These are phyloP conservation scores for Eucalyptus pauciflora DNA, from an alignment of 345 rosid genomes.

Conservation along the genomic window DNA sequence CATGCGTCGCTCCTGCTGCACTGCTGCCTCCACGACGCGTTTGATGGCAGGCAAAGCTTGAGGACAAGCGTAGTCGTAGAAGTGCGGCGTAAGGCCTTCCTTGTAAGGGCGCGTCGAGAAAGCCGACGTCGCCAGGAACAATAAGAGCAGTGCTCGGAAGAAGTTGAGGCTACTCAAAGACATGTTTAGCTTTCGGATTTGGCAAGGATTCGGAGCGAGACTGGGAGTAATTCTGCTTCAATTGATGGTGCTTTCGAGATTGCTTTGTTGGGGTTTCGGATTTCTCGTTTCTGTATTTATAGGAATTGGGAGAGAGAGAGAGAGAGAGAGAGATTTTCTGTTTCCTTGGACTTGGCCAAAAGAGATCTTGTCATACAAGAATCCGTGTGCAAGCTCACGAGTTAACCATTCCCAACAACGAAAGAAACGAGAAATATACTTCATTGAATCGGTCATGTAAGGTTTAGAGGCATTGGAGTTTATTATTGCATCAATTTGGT, in stretches of 20 bases:
- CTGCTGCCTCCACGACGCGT: constrained; percentile 19
- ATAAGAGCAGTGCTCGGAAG: not conserved
- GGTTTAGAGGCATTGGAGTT: not conserved
- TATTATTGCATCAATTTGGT: not conserved
- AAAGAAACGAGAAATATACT: not conserved
- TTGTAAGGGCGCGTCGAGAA: not conserved
- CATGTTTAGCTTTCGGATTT: not conserved
- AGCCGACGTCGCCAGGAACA: not conserved
- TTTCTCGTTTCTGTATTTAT: not conserved
- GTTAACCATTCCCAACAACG: not conserved
- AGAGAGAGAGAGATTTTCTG: not conserved
- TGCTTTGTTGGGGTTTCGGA: not conserved
- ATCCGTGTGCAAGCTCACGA: not conserved
- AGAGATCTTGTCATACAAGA: not conserved
- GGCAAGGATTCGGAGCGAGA: not conserved
- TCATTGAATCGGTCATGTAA: not conserved
- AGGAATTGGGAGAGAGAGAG: not conserved
- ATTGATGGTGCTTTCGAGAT: not conserved
- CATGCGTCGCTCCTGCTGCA: constrained; percentile 30
- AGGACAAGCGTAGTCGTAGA: constrained; percentile 42
- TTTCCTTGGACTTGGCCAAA: not conserved
- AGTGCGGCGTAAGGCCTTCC: constrained; percentile 22
- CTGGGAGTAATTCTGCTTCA: not conserved
- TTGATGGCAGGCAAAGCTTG: constrained; percentile 21
- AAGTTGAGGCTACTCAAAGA: not conserved